Evolutionary conservation across 2,329 filamentous ascomycete species (phyloP).

Genomic region (Pseudopyricularia cyperi): DNA sequence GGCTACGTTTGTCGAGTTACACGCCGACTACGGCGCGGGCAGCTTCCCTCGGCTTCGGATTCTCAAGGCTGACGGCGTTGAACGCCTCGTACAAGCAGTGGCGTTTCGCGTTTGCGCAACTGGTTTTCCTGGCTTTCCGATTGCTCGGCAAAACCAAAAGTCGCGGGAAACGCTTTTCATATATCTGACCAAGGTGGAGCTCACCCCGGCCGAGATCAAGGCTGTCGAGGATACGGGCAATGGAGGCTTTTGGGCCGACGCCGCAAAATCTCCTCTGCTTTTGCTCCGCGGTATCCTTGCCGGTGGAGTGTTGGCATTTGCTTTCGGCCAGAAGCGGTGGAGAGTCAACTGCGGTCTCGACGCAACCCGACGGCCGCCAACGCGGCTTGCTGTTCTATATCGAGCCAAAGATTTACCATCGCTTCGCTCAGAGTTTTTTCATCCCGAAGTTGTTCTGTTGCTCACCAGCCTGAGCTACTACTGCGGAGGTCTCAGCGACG

Average conservation of each 20-base stretch:
- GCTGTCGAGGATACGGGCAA: constrained; percentile 19
- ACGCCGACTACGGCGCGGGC: constrained; percentile 9
- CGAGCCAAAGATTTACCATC: constrained; percentile 45
- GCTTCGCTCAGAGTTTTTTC: constrained; percentile 45
- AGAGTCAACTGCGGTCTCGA: constrained; percentile 49
- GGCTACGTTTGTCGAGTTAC: constrained; percentile 20
- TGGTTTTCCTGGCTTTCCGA: not conserved
- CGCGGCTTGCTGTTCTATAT: constrained; percentile 43
- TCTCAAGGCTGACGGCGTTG: constrained; percentile 19
- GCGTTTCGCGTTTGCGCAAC: not conserved
- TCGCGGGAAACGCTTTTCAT: constrained; percentile 5
- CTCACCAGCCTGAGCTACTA: constrained; percentile 45
- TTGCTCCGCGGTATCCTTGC: constrained; percentile 43
- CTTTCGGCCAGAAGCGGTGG: constrained; percentile 45
- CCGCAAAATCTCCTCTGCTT: constrained; percentile 22
- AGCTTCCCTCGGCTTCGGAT: constrained; percentile 36
- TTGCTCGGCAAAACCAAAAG: not conserved
- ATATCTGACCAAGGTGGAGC: constrained; percentile 26
- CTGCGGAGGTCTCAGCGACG: constrained; percentile 37
- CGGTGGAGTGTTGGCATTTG: constrained; percentile 37
- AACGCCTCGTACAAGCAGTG: constrained; percentile 13
- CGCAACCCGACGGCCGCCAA: constrained; percentile 24
- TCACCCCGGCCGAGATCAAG: constrained; percentile 12
- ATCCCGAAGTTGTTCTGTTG: constrained; percentile 43
- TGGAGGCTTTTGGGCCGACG: constrained; percentile 21